phyloP scores from a whole-genome alignment of 78 protist genomes.

The Bodo saltans region DNA sequence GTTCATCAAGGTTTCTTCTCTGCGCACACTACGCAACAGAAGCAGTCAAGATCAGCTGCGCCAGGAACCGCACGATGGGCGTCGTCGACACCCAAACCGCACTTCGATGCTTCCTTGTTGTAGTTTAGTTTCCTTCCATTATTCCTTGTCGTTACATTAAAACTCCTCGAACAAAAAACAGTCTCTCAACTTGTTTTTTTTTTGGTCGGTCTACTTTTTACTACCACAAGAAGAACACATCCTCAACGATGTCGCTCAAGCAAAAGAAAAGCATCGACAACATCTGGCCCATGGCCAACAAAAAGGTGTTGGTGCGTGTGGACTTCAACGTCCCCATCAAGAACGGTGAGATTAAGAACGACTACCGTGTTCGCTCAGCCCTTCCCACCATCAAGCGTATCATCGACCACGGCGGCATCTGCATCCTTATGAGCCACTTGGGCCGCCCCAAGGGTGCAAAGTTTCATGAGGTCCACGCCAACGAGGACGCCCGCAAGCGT shows the following conservation, averaged over 20 bases:
- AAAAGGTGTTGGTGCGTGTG: conserved; percentile 54
- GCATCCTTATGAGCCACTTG: conserved; percentile 91
- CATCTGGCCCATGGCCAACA: conserved; percentile 23
- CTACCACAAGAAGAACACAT: too few species aligned
- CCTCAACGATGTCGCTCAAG: conserved; percentile 27
- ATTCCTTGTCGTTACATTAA: too few species aligned
- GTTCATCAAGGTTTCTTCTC: too few species aligned
- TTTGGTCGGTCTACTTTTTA: too few species aligned
- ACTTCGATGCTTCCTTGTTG: too few species aligned
- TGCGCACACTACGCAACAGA: too few species aligned
- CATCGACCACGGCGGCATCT: conserved; percentile 73
- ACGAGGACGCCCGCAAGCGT: not conserved
- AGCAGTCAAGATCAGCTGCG: too few species aligned
- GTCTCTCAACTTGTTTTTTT: too few species aligned
- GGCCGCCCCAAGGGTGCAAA: conserved; percentile 97
- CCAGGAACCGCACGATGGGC: too few species aligned
- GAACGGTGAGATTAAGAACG: conserved; percentile 59
- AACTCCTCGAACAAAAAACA: too few species aligned
- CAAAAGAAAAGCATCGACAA: conserved; percentile 5
- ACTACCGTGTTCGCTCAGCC: conserved; percentile 83
- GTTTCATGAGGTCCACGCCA: not conserved
- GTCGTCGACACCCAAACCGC: too few species aligned
- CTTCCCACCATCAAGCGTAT: conserved; percentile 89
- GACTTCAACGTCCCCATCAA: conserved; percentile 89
- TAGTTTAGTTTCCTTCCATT: too few species aligned